Evolutionary conservation across 140 eudicot species (phyloP), one percentile per base, ranked within the genome.

Genomic region (Senecio squalidus): DNA sequence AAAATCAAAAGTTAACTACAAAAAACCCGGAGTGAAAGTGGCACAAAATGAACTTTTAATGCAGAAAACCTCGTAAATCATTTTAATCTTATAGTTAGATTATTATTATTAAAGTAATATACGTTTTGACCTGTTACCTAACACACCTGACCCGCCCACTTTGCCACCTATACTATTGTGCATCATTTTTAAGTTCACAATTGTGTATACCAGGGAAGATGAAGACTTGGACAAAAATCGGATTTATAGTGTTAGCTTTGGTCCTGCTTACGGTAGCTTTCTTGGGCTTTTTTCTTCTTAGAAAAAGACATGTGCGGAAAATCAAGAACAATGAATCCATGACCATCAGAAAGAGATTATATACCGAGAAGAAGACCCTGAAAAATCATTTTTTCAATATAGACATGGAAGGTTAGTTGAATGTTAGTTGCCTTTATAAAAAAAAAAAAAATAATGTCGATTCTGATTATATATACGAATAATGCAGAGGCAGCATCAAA

Each of bases 361-460:
- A 56, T 14, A 20, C 27, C 14, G 66, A 74, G 49, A 76, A 58
- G 60, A 34, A 46, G 26, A 76, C 76, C 45, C 59, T 67, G 20
- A 72, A 70, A 70, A 77, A 53, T 61, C 83, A 75, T 8, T 73
- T 52, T 68, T 31, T 63, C 9, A 40, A 66, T 22, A 72, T 66
- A 43, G 84, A 76, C 41, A 70, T 71, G 64, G 79, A 83, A 80
- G 93, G 84, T 83, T 22, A 70, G 70, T 58, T 27, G 6, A 29
- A 4, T 10, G 40, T 53, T 13, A 13, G 5, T 52, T 26, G n/a
- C n/a, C n/a, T n/a, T n/a, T n/a, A n/a, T n/a, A n/a, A n/a, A n/a
- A n/a, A n/a, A n/a, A n/a, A n/a, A n/a, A n/a, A n/a, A n/a, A n/a
- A n/a, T n/a, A n/a, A n/a, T n/a, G n/a, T n/a, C n/a, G n/a, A n/a